A percentile compares a stretch with the other conserved stretches of the same genome.
Evolutionary conservation across 805 yeast species (phyloP).

Genomic region (Candida tibetensis): DNA sequence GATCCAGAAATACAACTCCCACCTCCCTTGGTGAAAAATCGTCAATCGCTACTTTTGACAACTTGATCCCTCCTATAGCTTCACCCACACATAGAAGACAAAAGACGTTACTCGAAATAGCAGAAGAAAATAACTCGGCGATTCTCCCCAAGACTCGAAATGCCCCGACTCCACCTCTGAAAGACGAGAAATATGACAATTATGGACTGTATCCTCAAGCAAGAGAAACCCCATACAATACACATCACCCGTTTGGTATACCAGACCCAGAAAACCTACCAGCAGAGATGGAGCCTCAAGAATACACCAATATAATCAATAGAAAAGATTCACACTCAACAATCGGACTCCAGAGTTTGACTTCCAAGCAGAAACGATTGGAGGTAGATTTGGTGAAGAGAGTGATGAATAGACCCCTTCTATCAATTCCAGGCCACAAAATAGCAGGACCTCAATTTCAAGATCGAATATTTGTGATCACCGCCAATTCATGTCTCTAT

Average conservation of each 20-base stretch:
- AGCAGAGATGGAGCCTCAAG: conserved; percentile 20
- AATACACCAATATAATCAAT: conserved; percentile 7
- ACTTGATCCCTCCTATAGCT: conserved; percentile 3
- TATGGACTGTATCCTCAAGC: conserved; percentile 5
- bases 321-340: background rate
- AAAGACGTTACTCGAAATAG: conserved; percentile 7
- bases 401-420: conserved; percentile 35
- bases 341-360: conserved; percentile 17
- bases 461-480: conserved; percentile 18
- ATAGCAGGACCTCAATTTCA: conserved; percentile 13
- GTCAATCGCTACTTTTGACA: conserved; percentile 10
- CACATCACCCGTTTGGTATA: conserved; percentile 3
- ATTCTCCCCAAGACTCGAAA: conserved; percentile 4
- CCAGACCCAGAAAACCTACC: conserved; percentile 22
- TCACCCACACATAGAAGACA: background rate
- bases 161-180: conserved; percentile 8
- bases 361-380: conserved; percentile 20
- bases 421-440: conserved; percentile 19
- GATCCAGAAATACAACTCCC: conserved; percentile 35
- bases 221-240: conserved; percentile 8
- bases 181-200: conserved; percentile 11
- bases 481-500: conserved; percentile 29
- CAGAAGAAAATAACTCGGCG: conserved; percentile 2
- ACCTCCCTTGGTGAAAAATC: conserved; percentile 12
- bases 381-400: conserved; percentile 27